Percentiles rank a stretch among this genome's conserved stretches.
These are phyloP conservation scores for Oryza glumipatula DNA, from an alignment of 176 grass and related monocot genomes.

Conservation along the genomic window DNA sequence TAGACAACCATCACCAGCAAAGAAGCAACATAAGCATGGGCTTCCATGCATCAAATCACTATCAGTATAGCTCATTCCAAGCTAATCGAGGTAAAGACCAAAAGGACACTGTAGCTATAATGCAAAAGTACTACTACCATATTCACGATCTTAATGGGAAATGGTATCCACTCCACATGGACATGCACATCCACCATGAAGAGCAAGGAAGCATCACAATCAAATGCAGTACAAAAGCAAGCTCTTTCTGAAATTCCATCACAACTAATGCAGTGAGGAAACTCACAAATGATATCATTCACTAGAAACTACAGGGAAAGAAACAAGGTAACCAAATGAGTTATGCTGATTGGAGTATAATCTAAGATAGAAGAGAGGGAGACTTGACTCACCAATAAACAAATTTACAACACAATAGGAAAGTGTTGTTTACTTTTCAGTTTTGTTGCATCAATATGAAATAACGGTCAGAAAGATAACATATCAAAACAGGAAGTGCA, in stretches of 20 bases:
- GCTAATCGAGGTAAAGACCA: background rate
- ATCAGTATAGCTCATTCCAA: slow-evolving; percentile 19
- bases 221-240: slow-evolving; percentile 10
- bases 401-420: background rate
- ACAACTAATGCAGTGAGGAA: background rate
- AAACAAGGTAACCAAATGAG: background rate
- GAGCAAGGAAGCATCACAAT: slow-evolving; percentile 9
- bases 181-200: background rate
- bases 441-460: background rate
- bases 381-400: background rate
- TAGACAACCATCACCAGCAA: background rate
- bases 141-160: background rate
- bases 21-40: slow-evolving; percentile 9
- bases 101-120: background rate
- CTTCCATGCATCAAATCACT: background rate
- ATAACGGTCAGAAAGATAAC: background rate
- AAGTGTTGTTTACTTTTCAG: background rate
- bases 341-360: background rate
- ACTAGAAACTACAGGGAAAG: background rate
- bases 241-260: background rate
- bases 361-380: background rate
- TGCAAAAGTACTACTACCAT: background rate
- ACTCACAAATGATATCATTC: background rate
- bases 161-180: background rate
- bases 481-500: slow-evolving; percentile 20